Percentiles rank a stretch among this genome's conserved stretches.
These are phyloP conservation scores for Pilatotrama ljubarskyi DNA, from an alignment of 768 basidiomycete genomes.

Conservation along the genomic window DNA sequence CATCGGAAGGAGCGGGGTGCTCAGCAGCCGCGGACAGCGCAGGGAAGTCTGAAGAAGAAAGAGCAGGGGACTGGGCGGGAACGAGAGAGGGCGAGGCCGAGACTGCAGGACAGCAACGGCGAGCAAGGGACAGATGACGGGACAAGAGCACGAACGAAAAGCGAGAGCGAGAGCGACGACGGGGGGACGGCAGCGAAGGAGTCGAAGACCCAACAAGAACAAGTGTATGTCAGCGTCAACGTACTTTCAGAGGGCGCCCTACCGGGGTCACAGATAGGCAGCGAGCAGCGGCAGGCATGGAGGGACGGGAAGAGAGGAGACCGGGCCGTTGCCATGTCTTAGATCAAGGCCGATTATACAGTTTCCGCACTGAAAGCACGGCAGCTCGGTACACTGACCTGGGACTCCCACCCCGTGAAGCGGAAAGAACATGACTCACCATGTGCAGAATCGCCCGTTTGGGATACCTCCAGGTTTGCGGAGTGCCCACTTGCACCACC, in stretches of 20 bases:
- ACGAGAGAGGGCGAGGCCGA: slow-evolving; percentile 24
- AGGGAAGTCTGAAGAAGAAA: slow-evolving; percentile 78
- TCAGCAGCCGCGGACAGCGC: slow-evolving; percentile 50
- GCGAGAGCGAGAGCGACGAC: slow-evolving; percentile 35
- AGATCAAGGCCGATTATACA: slow-evolving; percentile 69
- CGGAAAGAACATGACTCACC: slow-evolving; percentile 65
- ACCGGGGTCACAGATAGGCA: slow-evolving; percentile 30
- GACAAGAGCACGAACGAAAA: slow-evolving; percentile 26
- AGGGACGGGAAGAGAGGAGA: slow-evolving; percentile 22
- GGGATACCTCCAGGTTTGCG: slow-evolving; percentile 31
- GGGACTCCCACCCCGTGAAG: slow-evolving; percentile 72
- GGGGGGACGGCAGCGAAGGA: slow-evolving; percentile 28
- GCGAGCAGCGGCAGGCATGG: slow-evolving; percentile 33
- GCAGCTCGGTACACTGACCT: slow-evolving; percentile 83
- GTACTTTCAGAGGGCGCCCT: slow-evolving; percentile 24
- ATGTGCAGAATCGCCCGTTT: slow-evolving; percentile 46
- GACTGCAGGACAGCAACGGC: slow-evolving; percentile 37
- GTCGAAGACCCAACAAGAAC: slow-evolving; percentile 25
- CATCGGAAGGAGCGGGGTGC: slow-evolving; percentile 27
- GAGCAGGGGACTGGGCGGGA: slow-evolving; percentile 45
- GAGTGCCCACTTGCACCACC: slow-evolving; percentile 25
- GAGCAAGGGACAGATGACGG: slow-evolving; percentile 14
- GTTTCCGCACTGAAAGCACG: slow-evolving; percentile 90
- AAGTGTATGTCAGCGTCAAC: slow-evolving; percentile 32
- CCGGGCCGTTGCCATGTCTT: slow-evolving; percentile 30